Evolutionary conservation across 768 basidiomycete genomes (phyloP).

Genomic region (Pisolithus albus): DNA sequence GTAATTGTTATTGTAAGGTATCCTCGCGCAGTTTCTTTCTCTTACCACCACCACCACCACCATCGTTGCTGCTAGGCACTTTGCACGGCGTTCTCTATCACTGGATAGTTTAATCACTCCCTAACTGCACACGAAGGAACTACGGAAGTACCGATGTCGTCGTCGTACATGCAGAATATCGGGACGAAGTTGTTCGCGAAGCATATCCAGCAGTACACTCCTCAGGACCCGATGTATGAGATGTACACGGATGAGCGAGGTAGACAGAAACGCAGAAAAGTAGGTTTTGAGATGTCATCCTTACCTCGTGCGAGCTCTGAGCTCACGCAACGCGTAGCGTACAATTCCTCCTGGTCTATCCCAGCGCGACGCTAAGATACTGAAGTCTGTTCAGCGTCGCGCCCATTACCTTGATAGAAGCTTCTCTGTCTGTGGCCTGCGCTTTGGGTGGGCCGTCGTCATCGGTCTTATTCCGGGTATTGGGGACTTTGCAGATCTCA

Average conservation of each 20-base stretch:
- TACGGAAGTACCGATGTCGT: conserved; percentile 9
- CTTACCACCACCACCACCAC: no score
- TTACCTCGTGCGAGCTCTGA: conserved; percentile 14
- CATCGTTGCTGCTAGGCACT: no score
- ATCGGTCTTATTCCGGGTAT: conserved; percentile 68
- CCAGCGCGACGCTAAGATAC: conserved; percentile 62
- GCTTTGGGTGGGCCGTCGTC: conserved; percentile 83
- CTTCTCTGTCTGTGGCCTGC: conserved; percentile 70
- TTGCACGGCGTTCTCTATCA: no score
- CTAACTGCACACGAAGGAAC: no score
- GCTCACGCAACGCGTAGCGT: conserved; percentile 36
- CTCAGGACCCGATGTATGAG: conserved; percentile 69
- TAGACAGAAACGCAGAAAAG: conserved; percentile 26
- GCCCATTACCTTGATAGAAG: conserved; percentile 88
- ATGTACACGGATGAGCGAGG: conserved; percentile 23
- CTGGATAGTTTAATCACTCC: no score
- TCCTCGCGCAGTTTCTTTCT: no score
- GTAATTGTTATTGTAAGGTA: no score
- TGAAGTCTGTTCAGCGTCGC: conserved; percentile 66
- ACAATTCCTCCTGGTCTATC: conserved; percentile 71
- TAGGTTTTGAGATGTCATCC: conserved; percentile 33
- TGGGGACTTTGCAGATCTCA: conserved; percentile 58
- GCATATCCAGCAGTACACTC: conserved; percentile 60
- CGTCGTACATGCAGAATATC: conserved; percentile 33
- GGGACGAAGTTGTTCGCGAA: conserved; percentile 57